These are phyloP conservation scores for Schwanniomyces occidentalis DNA, from an alignment of 805 yeast genomes.

Conservation along the genomic window DNA sequence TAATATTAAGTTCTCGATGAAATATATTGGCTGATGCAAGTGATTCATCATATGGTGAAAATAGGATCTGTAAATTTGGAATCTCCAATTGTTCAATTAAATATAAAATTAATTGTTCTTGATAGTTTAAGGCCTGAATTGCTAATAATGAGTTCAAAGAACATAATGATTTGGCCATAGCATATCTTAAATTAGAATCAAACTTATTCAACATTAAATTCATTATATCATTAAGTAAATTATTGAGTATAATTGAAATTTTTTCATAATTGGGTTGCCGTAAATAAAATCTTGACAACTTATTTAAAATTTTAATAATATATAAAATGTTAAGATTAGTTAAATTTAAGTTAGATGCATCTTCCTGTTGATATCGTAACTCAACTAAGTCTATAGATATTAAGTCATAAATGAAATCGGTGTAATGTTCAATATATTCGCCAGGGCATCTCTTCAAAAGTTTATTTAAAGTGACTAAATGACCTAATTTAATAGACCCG, in stretches of 20 bases:
- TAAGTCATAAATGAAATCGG: slow-evolving; percentile 14
- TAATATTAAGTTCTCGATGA: slow-evolving; percentile 14
- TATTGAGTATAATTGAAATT: slow-evolving; percentile 51
- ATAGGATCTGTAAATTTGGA: slow-evolving; percentile 2
- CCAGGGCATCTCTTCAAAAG: slow-evolving; percentile 27
- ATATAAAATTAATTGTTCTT: slow-evolving; percentile 40
- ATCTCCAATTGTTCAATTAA: slow-evolving; percentile 35
- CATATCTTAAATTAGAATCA: slow-evolving; percentile 60
- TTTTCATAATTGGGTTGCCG: slow-evolving; percentile 28
- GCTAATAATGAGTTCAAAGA: slow-evolving; percentile 42
- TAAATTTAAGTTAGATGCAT: slow-evolving; percentile 3
- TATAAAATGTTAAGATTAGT: slow-evolving; percentile 20
- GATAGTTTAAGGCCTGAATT: slow-evolving; percentile 34
- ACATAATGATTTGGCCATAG: slow-evolving; percentile 66
- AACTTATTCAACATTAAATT: slow-evolving; percentile 30
- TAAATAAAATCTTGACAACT: slow-evolving; percentile 32
- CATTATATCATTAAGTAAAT: slow-evolving; percentile 42
- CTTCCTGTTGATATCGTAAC: slow-evolving; percentile 11
- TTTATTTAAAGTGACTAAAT: slow-evolving; percentile 41
- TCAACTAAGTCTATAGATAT: slow-evolving; percentile 17
- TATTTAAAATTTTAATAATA: slow-evolving; percentile 34
- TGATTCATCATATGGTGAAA: slow-evolving; percentile 2
- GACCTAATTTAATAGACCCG: slow-evolving; percentile 29
- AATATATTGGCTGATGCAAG: slow-evolving; percentile 1
- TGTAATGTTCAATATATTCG: slow-evolving; percentile 8